A percentile compares a stretch with the other conserved stretches of the same genome.
Conservation (phyloP, 441 rosid species). For the Biscutella laevigata region DNA sequence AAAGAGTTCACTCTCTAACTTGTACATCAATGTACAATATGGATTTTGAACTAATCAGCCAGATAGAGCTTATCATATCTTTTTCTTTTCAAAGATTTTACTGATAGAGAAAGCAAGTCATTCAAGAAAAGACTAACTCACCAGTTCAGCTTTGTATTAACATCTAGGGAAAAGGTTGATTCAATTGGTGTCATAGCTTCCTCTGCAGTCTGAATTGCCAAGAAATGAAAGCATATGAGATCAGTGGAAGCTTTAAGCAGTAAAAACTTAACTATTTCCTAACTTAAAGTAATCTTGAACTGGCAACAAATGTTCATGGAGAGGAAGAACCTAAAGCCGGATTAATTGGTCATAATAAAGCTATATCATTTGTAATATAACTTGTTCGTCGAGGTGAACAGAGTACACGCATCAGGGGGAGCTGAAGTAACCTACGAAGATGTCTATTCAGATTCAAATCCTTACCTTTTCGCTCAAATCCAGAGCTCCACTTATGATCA, state of each 20-base stretch:
- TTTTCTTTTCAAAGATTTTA: neutral
- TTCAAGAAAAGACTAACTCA: conserved; percentile 20
- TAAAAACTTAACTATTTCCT: neutral
- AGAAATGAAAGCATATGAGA: neutral
- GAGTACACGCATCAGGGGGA: neutral
- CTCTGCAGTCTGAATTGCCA: conserved; percentile 49
- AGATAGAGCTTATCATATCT: neutral
- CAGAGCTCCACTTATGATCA: conserved; percentile 69
- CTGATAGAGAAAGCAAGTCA: neutral
- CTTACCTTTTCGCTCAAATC: conserved; percentile 63
- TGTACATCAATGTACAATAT: neutral
- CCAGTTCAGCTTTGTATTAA: conserved; percentile 63
- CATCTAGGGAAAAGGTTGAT: conserved; percentile 67
- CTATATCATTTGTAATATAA: neutral
- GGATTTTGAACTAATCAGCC: neutral
- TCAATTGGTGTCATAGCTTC: conserved; percentile 80
- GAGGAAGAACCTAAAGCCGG: neutral
- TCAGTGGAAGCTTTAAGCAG: conserved; percentile 10
- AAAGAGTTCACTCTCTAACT: neutral
- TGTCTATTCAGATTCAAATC: neutral
- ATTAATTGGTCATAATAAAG: neutral
- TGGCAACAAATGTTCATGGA: neutral
- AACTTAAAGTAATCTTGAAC: no score
- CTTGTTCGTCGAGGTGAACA: neutral
- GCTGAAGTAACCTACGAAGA: neutral